Conservation (phyloP, 1,139 yeast species). For the Entelexis paramagnoliae region DNA sequence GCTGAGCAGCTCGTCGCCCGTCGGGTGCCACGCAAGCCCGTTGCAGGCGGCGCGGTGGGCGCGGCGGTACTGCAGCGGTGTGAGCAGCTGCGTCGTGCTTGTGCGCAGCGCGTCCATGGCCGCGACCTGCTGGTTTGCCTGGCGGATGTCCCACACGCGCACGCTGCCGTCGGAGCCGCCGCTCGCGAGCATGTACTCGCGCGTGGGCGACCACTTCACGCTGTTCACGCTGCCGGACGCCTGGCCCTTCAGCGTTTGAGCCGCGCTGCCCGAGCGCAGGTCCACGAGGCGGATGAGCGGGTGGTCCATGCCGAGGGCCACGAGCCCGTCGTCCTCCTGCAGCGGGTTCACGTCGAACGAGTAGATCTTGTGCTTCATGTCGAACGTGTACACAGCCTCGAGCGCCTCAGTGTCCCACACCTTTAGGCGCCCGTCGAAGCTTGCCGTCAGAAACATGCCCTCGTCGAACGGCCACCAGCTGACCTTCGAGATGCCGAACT, state of each 20-base stretch:
- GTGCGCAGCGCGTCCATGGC: slow-evolving; percentile 43
- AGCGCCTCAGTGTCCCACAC: slow-evolving; percentile 72
- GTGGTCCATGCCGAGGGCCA: slow-evolving; percentile 64
- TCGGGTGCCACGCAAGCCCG: slow-evolving; percentile 59
- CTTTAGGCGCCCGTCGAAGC: slow-evolving; percentile 67
- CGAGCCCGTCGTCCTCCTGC: slow-evolving; percentile 41
- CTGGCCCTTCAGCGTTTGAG: slow-evolving; percentile 61
- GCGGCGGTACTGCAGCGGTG: slow-evolving; percentile 26
- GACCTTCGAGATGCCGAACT: slow-evolving; percentile 61
- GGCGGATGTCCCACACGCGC: slow-evolving; percentile 62
- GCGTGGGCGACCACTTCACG: slow-evolving; percentile 69
- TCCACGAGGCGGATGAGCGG: slow-evolving; percentile 64
- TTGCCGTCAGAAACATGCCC: slow-evolving; percentile 74
- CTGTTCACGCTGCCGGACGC: slow-evolving; percentile 47
- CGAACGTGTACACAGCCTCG: slow-evolving; percentile 54
- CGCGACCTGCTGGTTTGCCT: slow-evolving; percentile 55
- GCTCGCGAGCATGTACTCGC: slow-evolving; percentile 50
- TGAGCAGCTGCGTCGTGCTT: slow-evolving; percentile 20
- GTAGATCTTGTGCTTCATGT: slow-evolving; percentile 38
- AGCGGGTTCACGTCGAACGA: slow-evolving; percentile 32
- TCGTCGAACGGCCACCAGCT: slow-evolving; percentile 88
- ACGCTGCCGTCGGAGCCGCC: slow-evolving; percentile 64
- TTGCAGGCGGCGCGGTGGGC: slow-evolving; percentile 72
- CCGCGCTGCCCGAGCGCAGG: slow-evolving; percentile 55
- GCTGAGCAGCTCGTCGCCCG: slow-evolving; percentile 50